phyloP scores from a whole-genome alignment of 345 rosid species.

The Eucalyptus paniculata region DNA sequence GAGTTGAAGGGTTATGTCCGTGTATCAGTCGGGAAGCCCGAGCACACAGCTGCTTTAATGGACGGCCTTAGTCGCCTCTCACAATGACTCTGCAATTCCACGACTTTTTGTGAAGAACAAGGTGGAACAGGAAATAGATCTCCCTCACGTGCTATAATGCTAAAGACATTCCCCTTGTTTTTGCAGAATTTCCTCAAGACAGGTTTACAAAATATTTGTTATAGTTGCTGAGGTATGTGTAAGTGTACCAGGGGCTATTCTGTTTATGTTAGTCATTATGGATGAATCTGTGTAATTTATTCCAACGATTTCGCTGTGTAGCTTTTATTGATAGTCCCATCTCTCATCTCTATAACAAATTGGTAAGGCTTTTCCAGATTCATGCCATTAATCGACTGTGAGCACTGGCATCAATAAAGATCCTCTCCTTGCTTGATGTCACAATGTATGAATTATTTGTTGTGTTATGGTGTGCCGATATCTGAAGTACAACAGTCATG shows the following conservation, averaged over 20 bases:
- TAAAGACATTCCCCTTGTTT: background rate
- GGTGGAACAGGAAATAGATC: background rate
- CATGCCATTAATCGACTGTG: background rate
- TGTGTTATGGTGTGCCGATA: background rate
- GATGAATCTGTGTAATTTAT: background rate
- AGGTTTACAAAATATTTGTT: background rate
- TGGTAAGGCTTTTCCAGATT: background rate
- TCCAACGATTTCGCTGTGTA: background rate
- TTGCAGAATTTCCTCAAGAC: background rate
- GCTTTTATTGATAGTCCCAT: background rate
- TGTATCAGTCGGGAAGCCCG: slow-evolving; percentile 76
- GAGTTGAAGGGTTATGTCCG: slow-evolving; percentile 75
- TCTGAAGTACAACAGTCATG: background rate
- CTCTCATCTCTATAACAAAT: background rate
- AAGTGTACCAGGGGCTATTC: background rate
- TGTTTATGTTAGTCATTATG: background rate
- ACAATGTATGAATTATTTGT: background rate
- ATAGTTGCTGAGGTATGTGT: background rate
- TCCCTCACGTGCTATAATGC: background rate
- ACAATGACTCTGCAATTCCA: slow-evolving; percentile 1
- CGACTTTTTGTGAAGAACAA: background rate
- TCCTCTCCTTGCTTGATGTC: background rate
- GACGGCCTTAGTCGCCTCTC: slow-evolving; percentile 30
- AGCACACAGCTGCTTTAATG: slow-evolving; percentile 68
- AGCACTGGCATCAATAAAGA: background rate